A percentile compares a stretch with the other conserved stretches of the same genome.
phyloP scores from a whole-genome alignment of 1,284 basidiomycete genomes.

The Boletus hoseneyae region DNA sequence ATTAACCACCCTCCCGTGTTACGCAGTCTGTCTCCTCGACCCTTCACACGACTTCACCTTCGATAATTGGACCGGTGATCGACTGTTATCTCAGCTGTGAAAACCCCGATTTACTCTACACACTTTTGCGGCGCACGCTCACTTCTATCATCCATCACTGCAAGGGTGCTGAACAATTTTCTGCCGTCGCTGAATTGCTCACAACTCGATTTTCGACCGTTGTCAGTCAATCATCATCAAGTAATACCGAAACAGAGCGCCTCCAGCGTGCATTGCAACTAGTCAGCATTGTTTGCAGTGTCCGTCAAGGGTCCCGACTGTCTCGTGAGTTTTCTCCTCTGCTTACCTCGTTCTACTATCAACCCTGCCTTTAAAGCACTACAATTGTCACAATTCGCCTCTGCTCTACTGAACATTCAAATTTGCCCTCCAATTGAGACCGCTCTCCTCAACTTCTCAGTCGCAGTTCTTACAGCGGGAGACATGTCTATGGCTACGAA shows the following conservation, averaged over 20 bases:
- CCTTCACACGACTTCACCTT: slow-evolving; percentile 71
- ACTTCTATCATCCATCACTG: slow-evolving; percentile 83
- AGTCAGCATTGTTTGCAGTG: slow-evolving; percentile 49
- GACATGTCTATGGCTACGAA: slow-evolving; percentile 66
- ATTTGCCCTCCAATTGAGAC: slow-evolving; percentile 37
- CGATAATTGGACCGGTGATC: slow-evolving; percentile 58
- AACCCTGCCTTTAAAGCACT: slow-evolving; percentile 35
- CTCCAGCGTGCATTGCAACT: slow-evolving; percentile 45
- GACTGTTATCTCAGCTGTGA: slow-evolving; percentile 46
- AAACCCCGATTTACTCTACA: slow-evolving; percentile 45
- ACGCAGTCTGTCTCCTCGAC: slow-evolving; percentile 72
- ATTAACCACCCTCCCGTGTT: neutral
- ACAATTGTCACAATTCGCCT: slow-evolving; percentile 47
- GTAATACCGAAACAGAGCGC: slow-evolving; percentile 25
- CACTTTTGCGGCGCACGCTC: slow-evolving; percentile 63
- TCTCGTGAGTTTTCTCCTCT: slow-evolving; percentile 41
- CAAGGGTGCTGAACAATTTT: slow-evolving; percentile 62
- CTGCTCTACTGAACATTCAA: slow-evolving; percentile 40
- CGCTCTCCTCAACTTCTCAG: slow-evolving; percentile 47
- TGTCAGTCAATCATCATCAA: slow-evolving; percentile 12
- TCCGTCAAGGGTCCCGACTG: slow-evolving; percentile 64
- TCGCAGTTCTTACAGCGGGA: slow-evolving; percentile 52
- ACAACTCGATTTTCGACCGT: slow-evolving; percentile 33
- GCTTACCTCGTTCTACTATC: neutral
- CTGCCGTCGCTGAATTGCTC: slow-evolving; percentile 55